phyloP scores from a whole-genome alignment of 805 yeast genomes.

The Lachancea waltii region DNA sequence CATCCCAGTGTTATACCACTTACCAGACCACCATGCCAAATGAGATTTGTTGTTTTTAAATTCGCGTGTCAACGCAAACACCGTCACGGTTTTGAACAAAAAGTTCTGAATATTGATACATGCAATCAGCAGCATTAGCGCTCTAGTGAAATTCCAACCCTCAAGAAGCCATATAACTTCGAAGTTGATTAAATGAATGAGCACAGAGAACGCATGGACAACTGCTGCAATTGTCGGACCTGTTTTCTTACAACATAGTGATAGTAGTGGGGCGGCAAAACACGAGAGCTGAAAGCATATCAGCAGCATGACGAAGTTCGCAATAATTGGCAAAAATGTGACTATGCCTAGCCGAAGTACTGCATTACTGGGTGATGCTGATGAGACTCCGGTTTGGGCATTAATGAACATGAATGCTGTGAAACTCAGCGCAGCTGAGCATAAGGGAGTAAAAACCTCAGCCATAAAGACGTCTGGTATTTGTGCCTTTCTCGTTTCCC shows the following conservation, averaged over 20 bases:
- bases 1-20: slow-evolving; percentile 56
- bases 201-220: slow-evolving; percentile 48
- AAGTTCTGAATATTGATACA: slow-evolving; percentile 50
- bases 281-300: slow-evolving; percentile 40
- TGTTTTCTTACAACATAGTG: slow-evolving; percentile 37
- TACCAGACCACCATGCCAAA: slow-evolving; percentile 75
- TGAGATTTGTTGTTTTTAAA: slow-evolving; percentile 53
- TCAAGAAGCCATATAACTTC: slow-evolving; percentile 64
- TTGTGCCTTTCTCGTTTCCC: slow-evolving; percentile 68
- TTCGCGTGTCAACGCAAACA: slow-evolving; percentile 54
- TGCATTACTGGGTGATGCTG: slow-evolving; percentile 48
- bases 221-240: slow-evolving; percentile 50
- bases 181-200: slow-evolving; percentile 49
- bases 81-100: slow-evolving; percentile 46
- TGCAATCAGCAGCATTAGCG: slow-evolving; percentile 57
- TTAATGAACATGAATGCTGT: slow-evolving; percentile 76
- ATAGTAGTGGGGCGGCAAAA: slow-evolving; percentile 43
- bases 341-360: slow-evolving; percentile 54
- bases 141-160: slow-evolving; percentile 54
- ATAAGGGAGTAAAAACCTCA: slow-evolving; percentile 67
- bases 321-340: slow-evolving; percentile 42
- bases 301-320: slow-evolving; percentile 31
- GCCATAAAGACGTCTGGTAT: slow-evolving; percentile 71
- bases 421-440: slow-evolving; percentile 62
- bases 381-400: slow-evolving; percentile 74